Evolutionary conservation across 306 rosid species (phyloP), one percentile per base, ranked within the genome.

Genomic region (Comarum palustre): DNA sequence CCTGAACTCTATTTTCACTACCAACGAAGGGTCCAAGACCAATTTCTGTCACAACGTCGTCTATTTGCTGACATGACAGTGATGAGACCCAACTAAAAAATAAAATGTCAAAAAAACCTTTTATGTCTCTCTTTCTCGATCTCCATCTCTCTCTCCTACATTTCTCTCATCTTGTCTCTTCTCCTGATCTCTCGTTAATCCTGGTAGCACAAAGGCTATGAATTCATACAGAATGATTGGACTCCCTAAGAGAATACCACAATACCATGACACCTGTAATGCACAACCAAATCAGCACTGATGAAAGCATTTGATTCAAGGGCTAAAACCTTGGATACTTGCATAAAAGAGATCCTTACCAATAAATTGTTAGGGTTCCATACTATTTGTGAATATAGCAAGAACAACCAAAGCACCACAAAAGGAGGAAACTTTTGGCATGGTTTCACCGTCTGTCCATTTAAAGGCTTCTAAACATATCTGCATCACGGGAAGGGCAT

Each of bases 241-340:
- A 81, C 97, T 94, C 82, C 96, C 99, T 64, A 91, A 58, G 59
- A 94, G 95, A 60, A 94, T 84, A 77, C 99, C 99, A 71, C 97
- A 94, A 73, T 91, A 94, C 60, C 99, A n/a, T n/a, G n/a, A n/a
- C 99, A 94, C 99, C 99, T 94, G 88, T 78, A 83, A 52, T 46
- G 14, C 41, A 74, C 88, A 73, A 95, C 85, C 54, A 95, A 85
- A 51, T 95, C 99, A 78, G 97, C 88, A 84, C 99, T 88, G 77
- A 90, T 82, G 60, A 91, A 79, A 72, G 96, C 93, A 78, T 95
- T 95, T 45, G 99, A 95, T 80, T 95, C 99, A 0, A 88, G 99
- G 73, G 97, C 71, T 80, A n/a, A 95, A 81, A 52, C 96, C 93
- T 85, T 84, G 91, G 74, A 95, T 91, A 38, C 88, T 75, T 50